These are phyloP conservation scores for Lactuca saligna DNA, from an alignment of 129 eudicot genomes.

Conservation along the genomic window DNA sequence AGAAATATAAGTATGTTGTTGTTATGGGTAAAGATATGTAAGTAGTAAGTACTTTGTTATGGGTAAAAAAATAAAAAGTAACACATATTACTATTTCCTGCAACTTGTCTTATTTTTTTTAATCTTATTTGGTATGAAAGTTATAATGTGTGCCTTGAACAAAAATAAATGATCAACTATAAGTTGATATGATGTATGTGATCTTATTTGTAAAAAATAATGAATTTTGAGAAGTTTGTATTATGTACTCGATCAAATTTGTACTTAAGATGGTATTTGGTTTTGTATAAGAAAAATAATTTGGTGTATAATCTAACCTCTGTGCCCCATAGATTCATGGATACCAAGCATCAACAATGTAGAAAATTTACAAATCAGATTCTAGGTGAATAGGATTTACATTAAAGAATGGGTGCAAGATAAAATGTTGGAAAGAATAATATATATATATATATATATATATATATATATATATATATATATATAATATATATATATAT, in stretches of 20 bases:
- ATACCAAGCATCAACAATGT: too few species aligned
- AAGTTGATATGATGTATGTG: conserved; percentile 1
- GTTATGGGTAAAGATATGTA: background rate
- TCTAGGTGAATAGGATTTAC: conserved; percentile 38
- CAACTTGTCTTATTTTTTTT: conserved; percentile 1
- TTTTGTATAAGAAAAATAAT: background rate
- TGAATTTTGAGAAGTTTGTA: background rate
- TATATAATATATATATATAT: too few species aligned
- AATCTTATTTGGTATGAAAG: conserved; percentile 6
- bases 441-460: background rate
- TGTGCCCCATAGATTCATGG: too few species aligned
- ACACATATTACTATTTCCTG: conserved; percentile 11
- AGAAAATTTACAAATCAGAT: conserved; percentile 31
- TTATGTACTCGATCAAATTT: background rate
- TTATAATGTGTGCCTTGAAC: background rate
- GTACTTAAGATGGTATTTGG: background rate
- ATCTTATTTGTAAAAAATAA: background rate
- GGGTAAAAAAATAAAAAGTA: background rate
- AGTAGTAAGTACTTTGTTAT: background rate
- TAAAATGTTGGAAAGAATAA: conserved; percentile 22
- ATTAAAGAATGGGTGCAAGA: conserved; percentile 40
- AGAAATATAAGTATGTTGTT: conserved; percentile 3
- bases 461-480: background rate
- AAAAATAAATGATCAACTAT: background rate
- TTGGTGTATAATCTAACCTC: too few species aligned